A percentile compares a stretch with the other conserved stretches of the same genome.
Conservation (phyloP, 2,329 filamentous ascomycete genomes). For the Aspergillus sp. region DNA sequence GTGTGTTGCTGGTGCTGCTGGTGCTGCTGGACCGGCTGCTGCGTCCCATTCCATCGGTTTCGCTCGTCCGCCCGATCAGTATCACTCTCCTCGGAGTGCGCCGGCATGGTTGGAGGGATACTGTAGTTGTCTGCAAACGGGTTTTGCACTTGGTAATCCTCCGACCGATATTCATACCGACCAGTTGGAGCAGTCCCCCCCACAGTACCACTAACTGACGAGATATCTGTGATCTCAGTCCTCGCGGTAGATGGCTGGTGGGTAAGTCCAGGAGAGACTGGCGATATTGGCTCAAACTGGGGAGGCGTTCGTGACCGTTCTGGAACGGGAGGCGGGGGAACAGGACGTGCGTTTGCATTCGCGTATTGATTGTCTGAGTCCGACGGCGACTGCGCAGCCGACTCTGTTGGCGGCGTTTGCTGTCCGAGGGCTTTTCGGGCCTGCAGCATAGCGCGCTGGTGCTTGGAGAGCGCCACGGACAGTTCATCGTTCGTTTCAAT, state of each 20-base stretch:
- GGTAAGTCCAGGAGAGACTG: conserved; percentile 15
- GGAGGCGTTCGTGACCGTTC: conserved; percentile 12
- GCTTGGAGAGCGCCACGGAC: conserved; percentile 75
- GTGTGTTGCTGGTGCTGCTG: not conserved
- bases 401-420: not conserved
- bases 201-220: conserved; percentile 2
- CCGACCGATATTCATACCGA: conserved; percentile 38
- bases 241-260: conserved; percentile 2
- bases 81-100: conserved; percentile 12
- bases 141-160: conserved; percentile 43
- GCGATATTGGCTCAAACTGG: conserved; percentile 4
- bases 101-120: conserved; percentile 16
- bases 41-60: conserved; percentile 11
- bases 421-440: conserved; percentile 47
- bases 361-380: conserved; percentile 14
- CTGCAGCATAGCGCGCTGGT: conserved; percentile 73
- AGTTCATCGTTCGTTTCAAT: conserved; percentile 95
- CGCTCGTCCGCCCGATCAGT: conserved; percentile 11
- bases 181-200: conserved; percentile 2
- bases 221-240: conserved; percentile 4
- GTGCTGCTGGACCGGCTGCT: conserved; percentile 6
- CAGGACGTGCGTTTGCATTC: conserved; percentile 19
- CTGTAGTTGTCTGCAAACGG: conserved; percentile 40
- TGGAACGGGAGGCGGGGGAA: conserved; percentile 18
- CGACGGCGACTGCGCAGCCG: conserved; percentile 23